Evolutionary conservation across 495 filamentous ascomycete species (phyloP), one percentile per base, ranked within the genome.

Genomic region (Sordaria brevicollis): DNA sequence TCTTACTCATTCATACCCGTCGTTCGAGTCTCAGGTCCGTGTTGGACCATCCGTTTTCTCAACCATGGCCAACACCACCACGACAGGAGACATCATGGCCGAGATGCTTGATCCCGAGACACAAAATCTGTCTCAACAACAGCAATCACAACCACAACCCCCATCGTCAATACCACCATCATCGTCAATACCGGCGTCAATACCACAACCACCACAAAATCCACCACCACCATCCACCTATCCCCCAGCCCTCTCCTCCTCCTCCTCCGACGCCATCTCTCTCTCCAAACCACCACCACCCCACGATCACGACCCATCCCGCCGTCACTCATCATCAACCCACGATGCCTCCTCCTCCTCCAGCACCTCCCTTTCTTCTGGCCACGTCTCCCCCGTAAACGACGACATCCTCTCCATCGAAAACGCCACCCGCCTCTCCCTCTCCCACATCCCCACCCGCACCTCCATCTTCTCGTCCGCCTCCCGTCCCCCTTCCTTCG

Each of bases 401-500:
- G 75, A 81, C 39, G 78, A 76, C 15, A 41, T 83, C 13, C 68
- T 69, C 4, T 76, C 81, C 21, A 74, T 81, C 17, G 78, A 80
- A 69, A 72, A 76, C 13, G 78, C 79, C 34, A 74, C 81, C 13
- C 57, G 15, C 3, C 37, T 25, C 2, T 62, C 70, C 15, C 17
- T 67, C 3, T 57, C 76, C 43, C 77, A 72, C 35, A 70, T 74
- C 3, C 74, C 75, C 37, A 84, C 81, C 8, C 72, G 71, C 11
- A 87, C 87, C 7, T 88, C 87, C 36, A 77, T 88, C 67, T 82
- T 80, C 10, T 92, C 88, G 11, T 83, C 83, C 65, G 86, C 82
- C 25, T 90, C 89, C 2, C 79, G 84, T 4, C 83, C 88, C 71
- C 88, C 90, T 2, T 85, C 86, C 33, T 94, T 87, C 75, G 93